These are phyloP conservation scores for Bipolaris oryzae DNA, from an alignment of 2,329 filamentous ascomycete species.

Conservation along the genomic window DNA sequence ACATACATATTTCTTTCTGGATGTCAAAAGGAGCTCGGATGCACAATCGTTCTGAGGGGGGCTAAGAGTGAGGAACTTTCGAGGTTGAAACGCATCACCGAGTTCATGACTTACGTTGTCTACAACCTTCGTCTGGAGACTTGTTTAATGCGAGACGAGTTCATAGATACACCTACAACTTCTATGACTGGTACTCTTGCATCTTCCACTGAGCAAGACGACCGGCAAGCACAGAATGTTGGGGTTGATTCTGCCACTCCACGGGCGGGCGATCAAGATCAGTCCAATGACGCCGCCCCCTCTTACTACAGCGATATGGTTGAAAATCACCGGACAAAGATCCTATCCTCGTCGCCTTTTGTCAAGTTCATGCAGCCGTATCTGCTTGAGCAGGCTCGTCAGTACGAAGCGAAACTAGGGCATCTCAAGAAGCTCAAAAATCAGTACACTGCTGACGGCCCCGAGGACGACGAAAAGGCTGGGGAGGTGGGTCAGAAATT, in stretches of 20 bases:
- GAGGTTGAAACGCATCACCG: conserved; percentile 89
- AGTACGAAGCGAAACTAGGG: conserved; percentile 83
- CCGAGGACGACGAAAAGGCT: conserved; percentile 28
- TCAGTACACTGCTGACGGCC: conserved; percentile 59
- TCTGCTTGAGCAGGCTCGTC: conserved; percentile 86
- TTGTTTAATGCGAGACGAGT: conserved; percentile 90
- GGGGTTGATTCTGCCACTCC: neutral
- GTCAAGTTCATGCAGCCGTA: conserved; percentile 96
- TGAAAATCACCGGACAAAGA: conserved; percentile 87
- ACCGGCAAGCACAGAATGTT: neutral
- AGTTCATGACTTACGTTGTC: conserved; percentile 99
- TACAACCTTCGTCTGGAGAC: conserved; percentile 98
- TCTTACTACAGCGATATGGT: conserved; percentile 97
- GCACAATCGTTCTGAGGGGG: conserved; percentile 90
- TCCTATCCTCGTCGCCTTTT: conserved; percentile 93
- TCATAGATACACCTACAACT: conserved; percentile 76
- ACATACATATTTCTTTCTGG: conserved; percentile 96
- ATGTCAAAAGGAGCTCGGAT: conserved; percentile 86
- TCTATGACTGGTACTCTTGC: conserved; percentile 52
- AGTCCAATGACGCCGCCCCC: conserved; percentile 79
- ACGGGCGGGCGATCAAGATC: conserved; percentile 30
- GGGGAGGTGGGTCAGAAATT: conserved; percentile 68
- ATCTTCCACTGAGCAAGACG: conserved; percentile 21
- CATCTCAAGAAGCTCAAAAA: conserved; percentile 84
- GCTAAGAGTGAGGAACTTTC: conserved; percentile 72